phyloP scores from a whole-genome alignment of 108 stramenopile genomes.

The Mediolabrus comicus region DNA sequence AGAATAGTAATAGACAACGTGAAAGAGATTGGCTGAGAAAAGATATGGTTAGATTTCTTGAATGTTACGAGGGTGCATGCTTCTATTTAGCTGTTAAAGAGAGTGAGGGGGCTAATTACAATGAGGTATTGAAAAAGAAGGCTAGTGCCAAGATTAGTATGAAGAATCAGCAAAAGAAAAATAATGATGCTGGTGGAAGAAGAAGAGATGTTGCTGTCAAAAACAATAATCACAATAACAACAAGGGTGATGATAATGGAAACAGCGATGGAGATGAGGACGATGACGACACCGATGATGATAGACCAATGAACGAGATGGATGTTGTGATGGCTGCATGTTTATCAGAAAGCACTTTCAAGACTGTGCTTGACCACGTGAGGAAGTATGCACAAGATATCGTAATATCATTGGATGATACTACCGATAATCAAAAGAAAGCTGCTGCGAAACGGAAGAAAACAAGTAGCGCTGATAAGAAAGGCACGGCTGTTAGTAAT shows the following conservation, averaged over 20 bases:
- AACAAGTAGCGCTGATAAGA: neutral
- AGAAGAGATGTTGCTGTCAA: neutral
- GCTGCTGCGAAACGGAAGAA: neutral
- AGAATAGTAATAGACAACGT: neutral
- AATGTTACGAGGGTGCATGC: constrained; percentile 66
- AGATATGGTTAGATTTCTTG: constrained; percentile 40
- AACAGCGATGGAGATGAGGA: constrained; percentile 6
- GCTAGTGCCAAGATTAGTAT: neutral
- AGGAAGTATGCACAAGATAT: constrained; percentile 15
- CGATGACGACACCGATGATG: constrained; percentile 31
- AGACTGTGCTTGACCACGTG: constrained; percentile 8
- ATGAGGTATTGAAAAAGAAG: constrained; percentile 3
- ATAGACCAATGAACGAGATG: constrained; percentile 15
- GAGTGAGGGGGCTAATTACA: constrained; percentile 24
- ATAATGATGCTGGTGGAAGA: neutral
- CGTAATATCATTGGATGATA: neutral
- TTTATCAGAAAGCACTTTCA: constrained; percentile 34
- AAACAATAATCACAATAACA: neutral
- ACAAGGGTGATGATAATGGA: constrained; percentile 6
- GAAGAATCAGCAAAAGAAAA: neutral
- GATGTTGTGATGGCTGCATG: constrained; percentile 33
- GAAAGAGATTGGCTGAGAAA: neutral
- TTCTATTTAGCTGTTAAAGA: constrained; percentile 53
- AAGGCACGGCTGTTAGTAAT: neutral
- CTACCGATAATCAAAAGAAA: neutral